A percentile compares a stretch with the other conserved stretches of the same genome.
phyloP scores from a whole-genome alignment of 202 grass and related monocot genomes.

The Alloteropsis angusta region DNA sequence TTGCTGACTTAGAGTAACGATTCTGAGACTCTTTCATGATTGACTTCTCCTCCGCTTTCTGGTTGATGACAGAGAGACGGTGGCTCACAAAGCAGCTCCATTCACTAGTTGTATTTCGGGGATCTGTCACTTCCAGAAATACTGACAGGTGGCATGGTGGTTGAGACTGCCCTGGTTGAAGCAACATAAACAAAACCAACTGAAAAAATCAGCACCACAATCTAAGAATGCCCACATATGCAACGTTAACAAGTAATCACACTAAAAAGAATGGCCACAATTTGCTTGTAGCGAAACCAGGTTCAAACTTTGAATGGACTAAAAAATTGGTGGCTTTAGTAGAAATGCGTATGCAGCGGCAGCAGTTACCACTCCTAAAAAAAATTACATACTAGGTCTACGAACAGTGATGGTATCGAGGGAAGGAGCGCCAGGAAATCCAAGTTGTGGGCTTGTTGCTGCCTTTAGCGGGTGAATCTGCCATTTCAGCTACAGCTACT shows the following conservation, averaged over 20 bases:
- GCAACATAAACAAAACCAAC: conserved; percentile 35
- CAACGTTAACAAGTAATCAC: conserved; percentile 1
- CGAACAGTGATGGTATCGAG: neutral
- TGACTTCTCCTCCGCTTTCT: conserved; percentile 79
- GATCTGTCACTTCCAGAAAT: conserved; percentile 91
- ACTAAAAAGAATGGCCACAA: conserved; percentile 15
- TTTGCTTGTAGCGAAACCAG: conserved; percentile 12
- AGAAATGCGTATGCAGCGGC: neutral
- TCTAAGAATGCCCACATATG: conserved; percentile 6
- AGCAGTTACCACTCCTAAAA: neutral
- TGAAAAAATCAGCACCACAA: conserved; percentile 25
- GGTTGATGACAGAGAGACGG: conserved; percentile 82
- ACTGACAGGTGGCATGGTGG: conserved; percentile 92
- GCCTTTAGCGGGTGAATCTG: too few species aligned
- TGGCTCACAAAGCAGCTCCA: conserved; percentile 98
- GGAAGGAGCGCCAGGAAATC: neutral
- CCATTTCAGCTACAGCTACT: too few species aligned
- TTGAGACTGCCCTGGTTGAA: conserved; percentile 96
- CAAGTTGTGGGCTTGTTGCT: neutral
- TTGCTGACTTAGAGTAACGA: conserved; percentile 91
- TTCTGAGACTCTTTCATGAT: conserved; percentile 97
- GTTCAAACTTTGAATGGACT: neutral
- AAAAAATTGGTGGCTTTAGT: neutral
- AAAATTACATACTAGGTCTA: neutral
- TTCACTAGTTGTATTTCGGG: conserved; percentile 55